Evolutionary conservation across 1,284 basidiomycete species (phyloP), one percentile per base, ranked within the genome.

Genomic region (Moniliophthora roreri): DNA sequence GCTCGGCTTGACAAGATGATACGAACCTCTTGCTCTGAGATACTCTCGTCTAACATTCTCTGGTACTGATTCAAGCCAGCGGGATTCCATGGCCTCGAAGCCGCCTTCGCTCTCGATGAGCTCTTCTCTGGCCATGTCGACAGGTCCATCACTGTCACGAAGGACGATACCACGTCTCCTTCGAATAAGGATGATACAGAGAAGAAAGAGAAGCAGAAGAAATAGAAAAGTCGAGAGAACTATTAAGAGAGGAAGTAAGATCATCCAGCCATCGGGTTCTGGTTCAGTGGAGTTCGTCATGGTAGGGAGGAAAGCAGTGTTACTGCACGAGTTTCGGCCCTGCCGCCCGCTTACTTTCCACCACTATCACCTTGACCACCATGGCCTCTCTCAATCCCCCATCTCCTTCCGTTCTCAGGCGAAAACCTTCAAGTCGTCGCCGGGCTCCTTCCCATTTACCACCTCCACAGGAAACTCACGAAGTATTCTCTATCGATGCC

Each of bases 221-320:
- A 98, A 90, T 55, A 99, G 83, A 60, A 99, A 88, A 1, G 93
- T 95, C 32, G 91, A 89, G 47, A 98, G 82, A 44, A 99, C 87
- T 69, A 97, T 91, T 66, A 97, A 84, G 55, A 97, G 82, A 23
- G 95, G 95, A 9, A 98, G 80, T 49, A 95, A 85, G 62, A 97
- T 84, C 63, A 91, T 80, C 58, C 93, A 81, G 20, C 87, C 80
- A 64, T 89, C 82, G 42, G 71, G 68, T 40, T 71, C 63, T 39
- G 67, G 56, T 40, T 59, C 60, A 39, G 21, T 41, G 42, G 42
- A 35, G 45, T 40, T 52, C 34, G 51, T 35, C 34, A 38, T 46
- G 24, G 39, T 21, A 10, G 18, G 50, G 11, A 32, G 28, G 44
- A 24, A 23, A 28, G 44, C 21, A 16, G 44, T 44, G 18, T 24